phyloP scores from a whole-genome alignment of 1,139 yeast species.

The Candida sp. region DNA sequence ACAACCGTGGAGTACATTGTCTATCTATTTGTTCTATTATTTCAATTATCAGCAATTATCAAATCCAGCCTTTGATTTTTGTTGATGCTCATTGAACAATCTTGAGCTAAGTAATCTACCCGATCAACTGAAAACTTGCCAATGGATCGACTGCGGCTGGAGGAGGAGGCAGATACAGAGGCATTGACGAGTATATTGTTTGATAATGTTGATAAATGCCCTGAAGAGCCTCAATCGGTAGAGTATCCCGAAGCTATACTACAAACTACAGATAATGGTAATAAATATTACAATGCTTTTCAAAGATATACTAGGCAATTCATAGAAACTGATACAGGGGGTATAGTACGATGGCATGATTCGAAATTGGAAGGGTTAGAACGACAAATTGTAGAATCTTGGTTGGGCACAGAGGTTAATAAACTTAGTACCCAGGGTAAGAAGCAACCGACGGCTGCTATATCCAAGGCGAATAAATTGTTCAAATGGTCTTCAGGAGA shows the following conservation, averaged over 20 bases:
- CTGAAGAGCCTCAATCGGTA: constrained; percentile 1
- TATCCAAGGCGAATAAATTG: constrained; percentile 27
- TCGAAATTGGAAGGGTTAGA: constrained; percentile 28
- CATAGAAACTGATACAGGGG: constrained; percentile 11
- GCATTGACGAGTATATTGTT: constrained; percentile 6
- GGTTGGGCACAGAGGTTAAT: constrained; percentile 17
- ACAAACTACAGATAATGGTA: constrained; percentile 28
- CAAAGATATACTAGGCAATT: constrained; percentile 38
- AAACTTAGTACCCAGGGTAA: constrained; percentile 1
- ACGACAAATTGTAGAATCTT: constrained; percentile 24
- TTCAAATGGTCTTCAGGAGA: constrained; percentile 47
- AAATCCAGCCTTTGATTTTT: no score
- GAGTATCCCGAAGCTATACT: constrained; percentile 35
- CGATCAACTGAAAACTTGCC: neutral
- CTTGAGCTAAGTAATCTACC: no score
- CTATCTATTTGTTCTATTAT: no score
- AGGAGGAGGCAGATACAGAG: constrained; percentile 2
- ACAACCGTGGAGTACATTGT: constrained; percentile 6
- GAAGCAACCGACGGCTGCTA: neutral
- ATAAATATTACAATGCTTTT: constrained; percentile 27
- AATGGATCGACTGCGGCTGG: neutral
- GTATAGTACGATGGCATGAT: constrained; percentile 32
- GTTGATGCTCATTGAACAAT: neutral
- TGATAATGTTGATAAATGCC: constrained; percentile 1
- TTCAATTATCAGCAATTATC: no score